Percentiles rank a stretch among this genome's conserved stretches.
Evolutionary conservation across 1,284 basidiomycete species (phyloP).

Genomic region (Sanghuangporus baumii): DNA sequence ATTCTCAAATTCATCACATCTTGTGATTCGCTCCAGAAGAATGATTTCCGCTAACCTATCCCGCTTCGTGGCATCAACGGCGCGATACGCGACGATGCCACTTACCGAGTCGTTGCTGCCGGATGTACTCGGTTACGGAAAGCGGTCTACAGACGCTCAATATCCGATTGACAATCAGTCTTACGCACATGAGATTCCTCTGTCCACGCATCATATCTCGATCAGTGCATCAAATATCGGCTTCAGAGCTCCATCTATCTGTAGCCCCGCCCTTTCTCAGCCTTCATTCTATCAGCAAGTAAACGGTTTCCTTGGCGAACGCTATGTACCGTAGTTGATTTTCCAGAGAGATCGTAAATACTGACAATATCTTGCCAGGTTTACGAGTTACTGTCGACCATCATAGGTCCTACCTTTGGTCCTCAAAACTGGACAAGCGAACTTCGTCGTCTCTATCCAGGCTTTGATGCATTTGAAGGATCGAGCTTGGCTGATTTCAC

Average conservation of each 20-base stretch:
- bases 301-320: background rate
- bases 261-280: background rate
- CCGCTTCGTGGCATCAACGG: too few relatives aligned
- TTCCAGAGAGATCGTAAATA: background rate
- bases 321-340: background rate
- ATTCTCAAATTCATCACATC: too few relatives aligned
- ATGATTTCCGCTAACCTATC: too few relatives aligned
- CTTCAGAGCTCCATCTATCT: background rate
- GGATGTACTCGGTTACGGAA: too few relatives aligned
- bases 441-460: constrained; percentile 14
- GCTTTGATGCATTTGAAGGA: constrained; percentile 11
- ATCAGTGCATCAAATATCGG: too few relatives aligned
- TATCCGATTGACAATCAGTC: too few relatives aligned
- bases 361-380: constrained; percentile 9
- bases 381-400: constrained; percentile 10
- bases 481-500: constrained; percentile 19
- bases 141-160: too few relatives aligned
- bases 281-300: background rate
- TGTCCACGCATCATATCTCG: too few relatives aligned
- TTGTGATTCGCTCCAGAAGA: too few relatives aligned
- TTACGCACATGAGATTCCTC: too few relatives aligned
- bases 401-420: constrained; percentile 15
- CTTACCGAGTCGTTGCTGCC: too few relatives aligned
- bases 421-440: constrained; percentile 22
- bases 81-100: too few relatives aligned